phyloP scores from a whole-genome alignment of 257 asterid genomes.

The Craterostigma plantagineum region DNA sequence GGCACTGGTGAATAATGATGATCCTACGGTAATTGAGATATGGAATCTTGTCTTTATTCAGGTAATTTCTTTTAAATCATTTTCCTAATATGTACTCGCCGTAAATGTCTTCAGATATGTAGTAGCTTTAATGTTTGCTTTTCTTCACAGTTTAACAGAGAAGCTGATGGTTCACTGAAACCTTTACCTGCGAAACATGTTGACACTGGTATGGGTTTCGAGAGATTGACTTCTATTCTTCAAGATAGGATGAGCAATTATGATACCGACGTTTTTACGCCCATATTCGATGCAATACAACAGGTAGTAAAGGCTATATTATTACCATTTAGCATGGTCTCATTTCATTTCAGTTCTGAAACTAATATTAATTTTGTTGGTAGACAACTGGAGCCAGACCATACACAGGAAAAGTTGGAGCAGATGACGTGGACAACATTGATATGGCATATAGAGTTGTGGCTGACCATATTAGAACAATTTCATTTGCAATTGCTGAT shows the following conservation, averaged over 20 bases:
- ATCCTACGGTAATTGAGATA: slow-evolving; percentile 94
- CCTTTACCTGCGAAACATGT: slow-evolving; percentile 89
- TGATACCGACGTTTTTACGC: slow-evolving; percentile 80
- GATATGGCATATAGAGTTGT: slow-evolving; percentile 99
- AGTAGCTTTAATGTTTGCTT: neutral
- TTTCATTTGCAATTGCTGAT: slow-evolving; percentile 97
- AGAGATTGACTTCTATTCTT: slow-evolving; percentile 89
- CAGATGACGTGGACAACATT: slow-evolving; percentile 62
- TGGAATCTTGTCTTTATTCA: slow-evolving; percentile 98
- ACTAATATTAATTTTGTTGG: slow-evolving; percentile 3
- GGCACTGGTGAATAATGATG: slow-evolving; percentile 69
- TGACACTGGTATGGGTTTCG: slow-evolving; percentile 98
- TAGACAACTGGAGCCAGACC: slow-evolving; percentile 72
- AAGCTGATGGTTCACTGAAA: slow-evolving; percentile 68
- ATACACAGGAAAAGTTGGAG: slow-evolving; percentile 79
- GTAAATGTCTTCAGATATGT: slow-evolving; percentile 5
- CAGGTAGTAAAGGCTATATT: slow-evolving; percentile 23
- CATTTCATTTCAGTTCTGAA: too few relatives aligned
- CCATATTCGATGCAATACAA: slow-evolving; percentile 73
- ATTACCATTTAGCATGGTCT: neutral
- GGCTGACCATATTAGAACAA: slow-evolving; percentile 94
- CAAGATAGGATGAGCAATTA: slow-evolving; percentile 96
- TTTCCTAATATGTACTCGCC: neutral
- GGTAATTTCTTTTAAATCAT: slow-evolving; percentile 23
- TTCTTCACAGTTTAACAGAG: slow-evolving; percentile 72